Evolutionary conservation across 169 alveolate species (phyloP).

Genomic region (Plasmodium malariae): DNA sequence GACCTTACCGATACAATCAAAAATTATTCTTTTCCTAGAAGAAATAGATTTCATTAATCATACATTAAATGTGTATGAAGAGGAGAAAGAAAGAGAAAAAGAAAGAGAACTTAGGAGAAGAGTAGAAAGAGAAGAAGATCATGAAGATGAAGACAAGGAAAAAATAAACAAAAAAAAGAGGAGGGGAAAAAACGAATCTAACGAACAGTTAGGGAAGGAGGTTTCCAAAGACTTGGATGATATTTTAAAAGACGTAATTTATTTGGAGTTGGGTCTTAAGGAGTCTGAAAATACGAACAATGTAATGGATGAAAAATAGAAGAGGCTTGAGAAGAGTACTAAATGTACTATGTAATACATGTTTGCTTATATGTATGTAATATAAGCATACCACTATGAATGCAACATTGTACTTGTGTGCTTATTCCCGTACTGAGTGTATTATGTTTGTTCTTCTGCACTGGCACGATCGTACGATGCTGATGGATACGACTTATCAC

Average conservation of each 20-base stretch:
- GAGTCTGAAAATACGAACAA: slow-evolving; percentile 15
- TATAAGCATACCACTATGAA: background rate
- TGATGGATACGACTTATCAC: too few relatives aligned
- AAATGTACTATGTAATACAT: background rate
- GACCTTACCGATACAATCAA: slow-evolving; percentile 20
- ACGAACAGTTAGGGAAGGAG: background rate
- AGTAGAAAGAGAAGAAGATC: background rate
- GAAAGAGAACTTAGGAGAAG: too few relatives aligned
- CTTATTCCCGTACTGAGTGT: background rate
- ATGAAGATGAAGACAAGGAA: background rate
- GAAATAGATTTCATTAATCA: slow-evolving; percentile 54
- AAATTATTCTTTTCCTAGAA: slow-evolving; percentile 39
- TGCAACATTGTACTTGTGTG: background rate
- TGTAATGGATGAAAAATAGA: background rate
- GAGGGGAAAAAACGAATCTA: background rate
- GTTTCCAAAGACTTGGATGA: slow-evolving; percentile 29
- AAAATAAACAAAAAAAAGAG: background rate
- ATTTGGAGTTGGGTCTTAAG: slow-evolving; percentile 45
- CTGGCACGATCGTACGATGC: too few relatives aligned
- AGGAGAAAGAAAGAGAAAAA: slow-evolving; percentile 14
- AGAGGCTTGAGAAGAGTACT: background rate
- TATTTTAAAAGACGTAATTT: slow-evolving; percentile 41
- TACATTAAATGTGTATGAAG: slow-evolving; percentile 22
- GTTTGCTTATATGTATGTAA: background rate
- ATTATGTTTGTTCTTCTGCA: too few relatives aligned